These are phyloP conservation scores for Grosmannia penicillata DNA, from an alignment of 2,329 filamentous ascomycete species.

Conservation along the genomic window DNA sequence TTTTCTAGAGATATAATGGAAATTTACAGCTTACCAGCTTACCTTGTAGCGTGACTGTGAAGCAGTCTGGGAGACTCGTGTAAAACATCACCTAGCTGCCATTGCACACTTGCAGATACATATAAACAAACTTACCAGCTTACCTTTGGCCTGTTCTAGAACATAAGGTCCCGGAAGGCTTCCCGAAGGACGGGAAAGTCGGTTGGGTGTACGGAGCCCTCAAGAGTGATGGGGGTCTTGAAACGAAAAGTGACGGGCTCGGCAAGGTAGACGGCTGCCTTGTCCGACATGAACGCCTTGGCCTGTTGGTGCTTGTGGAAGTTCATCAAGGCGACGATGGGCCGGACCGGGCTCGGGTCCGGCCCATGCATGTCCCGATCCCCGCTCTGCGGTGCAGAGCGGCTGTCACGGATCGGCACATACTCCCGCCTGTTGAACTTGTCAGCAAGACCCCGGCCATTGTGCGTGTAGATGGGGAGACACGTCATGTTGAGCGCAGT, in stretches of 20 bases:
- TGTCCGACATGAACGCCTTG: constrained; percentile 3
- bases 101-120: too few species aligned
- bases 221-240: constrained; percentile 11
- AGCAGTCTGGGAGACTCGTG: too few species aligned
- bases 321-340: neutral
- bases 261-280: constrained; percentile 11
- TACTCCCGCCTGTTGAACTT: constrained; percentile 10
- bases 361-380: constrained; percentile 6
- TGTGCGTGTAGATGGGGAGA: constrained; percentile 14
- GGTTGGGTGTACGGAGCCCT: constrained; percentile 5
- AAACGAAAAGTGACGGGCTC: constrained; percentile 11
- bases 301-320: neutral
- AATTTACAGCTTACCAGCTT: too few species aligned
- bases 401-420: constrained; percentile 12
- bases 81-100: too few species aligned
- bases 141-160: too few species aligned
- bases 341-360: constrained; percentile 4
- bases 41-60: too few species aligned
- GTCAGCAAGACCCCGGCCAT: constrained; percentile 11
- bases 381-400: neutral
- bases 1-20: too few species aligned
- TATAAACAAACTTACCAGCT: too few species aligned
- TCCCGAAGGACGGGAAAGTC: neutral
- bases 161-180: too few species aligned
- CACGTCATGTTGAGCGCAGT: constrained; percentile 11